Evolutionary conservation across 768 basidiomycete species (phyloP).

Genomic region (Lentinula lateritia): DNA sequence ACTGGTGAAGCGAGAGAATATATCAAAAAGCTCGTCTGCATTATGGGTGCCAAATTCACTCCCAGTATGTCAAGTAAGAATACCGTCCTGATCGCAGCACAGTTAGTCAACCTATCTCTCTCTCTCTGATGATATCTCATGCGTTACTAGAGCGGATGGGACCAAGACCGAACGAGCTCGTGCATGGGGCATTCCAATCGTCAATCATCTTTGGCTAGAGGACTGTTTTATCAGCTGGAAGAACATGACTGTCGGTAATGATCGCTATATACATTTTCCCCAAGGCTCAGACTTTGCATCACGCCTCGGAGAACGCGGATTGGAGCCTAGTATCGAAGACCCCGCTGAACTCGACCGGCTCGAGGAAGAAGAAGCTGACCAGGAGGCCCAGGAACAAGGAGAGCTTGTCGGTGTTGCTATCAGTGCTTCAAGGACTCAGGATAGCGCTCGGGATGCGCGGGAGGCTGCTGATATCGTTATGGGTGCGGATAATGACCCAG

Average conservation of each 20-base stretch:
- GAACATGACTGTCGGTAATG: constrained; percentile 53
- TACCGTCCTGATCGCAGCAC: constrained; percentile 79
- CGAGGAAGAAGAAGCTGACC: constrained; percentile 12
- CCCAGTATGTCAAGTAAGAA: constrained; percentile 75
- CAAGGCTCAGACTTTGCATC: constrained; percentile 58
- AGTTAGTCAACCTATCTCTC: constrained; percentile 42
- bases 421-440: constrained; percentile 11
- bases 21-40: constrained; percentile 72
- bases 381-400: constrained; percentile 3
- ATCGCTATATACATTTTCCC: constrained; percentile 69
- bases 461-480: constrained; percentile 22
- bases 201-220: constrained; percentile 90
- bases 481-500: constrained; percentile 6
- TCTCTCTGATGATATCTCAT: not conserved
- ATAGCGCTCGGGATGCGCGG: constrained; percentile 13
- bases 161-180: constrained; percentile 69
- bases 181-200: constrained; percentile 79
- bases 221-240: constrained; percentile 85
- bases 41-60: constrained; percentile 78
- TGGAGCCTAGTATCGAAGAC: constrained; percentile 24
- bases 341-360: constrained; percentile 6
- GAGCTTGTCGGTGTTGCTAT: not conserved
- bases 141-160: constrained; percentile 29
- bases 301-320: constrained; percentile 36
- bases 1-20: constrained; percentile 85